Evolutionary conservation across 2,329 filamentous ascomycete genomes (phyloP), one percentile per base, ranked within the genome.

Genomic region (Fusarium nurragi): DNA sequence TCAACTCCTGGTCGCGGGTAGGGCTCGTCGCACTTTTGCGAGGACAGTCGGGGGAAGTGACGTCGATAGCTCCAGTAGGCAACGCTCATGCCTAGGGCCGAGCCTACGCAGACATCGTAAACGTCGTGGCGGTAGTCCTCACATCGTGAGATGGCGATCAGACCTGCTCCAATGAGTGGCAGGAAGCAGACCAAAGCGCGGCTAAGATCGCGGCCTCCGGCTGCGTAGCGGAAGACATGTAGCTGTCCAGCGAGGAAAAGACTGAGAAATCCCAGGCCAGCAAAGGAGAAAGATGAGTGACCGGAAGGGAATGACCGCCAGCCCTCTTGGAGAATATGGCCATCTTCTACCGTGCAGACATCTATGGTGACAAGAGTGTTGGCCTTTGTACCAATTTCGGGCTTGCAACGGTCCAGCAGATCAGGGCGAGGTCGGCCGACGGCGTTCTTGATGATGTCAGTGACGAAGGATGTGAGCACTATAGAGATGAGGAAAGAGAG

Each of bases 371-470:
- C 88, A 3, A 90, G 81, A 5, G 77, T 75, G 65, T 84, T 72
- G 7, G 73, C 74, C 37, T 83, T 79, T 4, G 85, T 86, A 30
- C 77, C 80, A 0, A 73, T 28, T 1, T 71, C 79, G 1, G 95
- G 94, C 65, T 91, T 89, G 78, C 95, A 99, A 34, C 95, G 88
- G n/a, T 90, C 88, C 23, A 88, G 74, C 5, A 88, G 74, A 65
- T 88, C 86, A 0, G 86, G 86, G 7, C 86, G 79, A 16, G 93
- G 92, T 12, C 92, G 81, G 10, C 92, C 92, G 23, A 94, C 91
- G 11, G 90, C 86, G 74, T 97, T 97, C 78, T 99, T 99, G 74
- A 98, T 84, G 25, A 94, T 80, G 75, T 98, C 94, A 40, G 95
- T 98, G 39, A 98, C 81, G 76, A 97, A 90, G 7, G 88, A 86